phyloP scores from a whole-genome alignment of 169 alveolate genomes.

The Perkinsus olseni region DNA sequence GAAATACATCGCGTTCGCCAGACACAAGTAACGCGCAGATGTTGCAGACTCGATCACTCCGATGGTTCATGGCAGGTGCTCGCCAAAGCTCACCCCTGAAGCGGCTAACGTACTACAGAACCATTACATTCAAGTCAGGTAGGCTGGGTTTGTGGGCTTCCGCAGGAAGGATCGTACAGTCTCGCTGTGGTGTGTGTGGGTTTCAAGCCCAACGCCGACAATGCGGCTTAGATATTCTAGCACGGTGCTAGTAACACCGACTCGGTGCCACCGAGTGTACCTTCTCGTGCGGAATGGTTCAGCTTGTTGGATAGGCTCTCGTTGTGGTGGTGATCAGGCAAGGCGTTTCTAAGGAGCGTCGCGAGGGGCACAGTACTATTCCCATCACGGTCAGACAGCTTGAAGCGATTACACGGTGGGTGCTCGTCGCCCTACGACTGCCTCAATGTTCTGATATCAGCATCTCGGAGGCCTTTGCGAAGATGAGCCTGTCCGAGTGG shows the following conservation, averaged over 20 bases:
- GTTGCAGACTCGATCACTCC: neutral
- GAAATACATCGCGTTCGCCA: constrained; percentile 75
- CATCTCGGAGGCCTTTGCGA: neutral
- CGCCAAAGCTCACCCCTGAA: constrained; percentile 88
- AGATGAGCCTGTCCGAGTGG: neutral
- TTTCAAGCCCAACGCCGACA: too few species aligned
- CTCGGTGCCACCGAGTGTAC: too few species aligned
- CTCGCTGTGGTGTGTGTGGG: too few species aligned
- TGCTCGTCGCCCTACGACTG: neutral
- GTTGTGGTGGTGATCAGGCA: neutral
- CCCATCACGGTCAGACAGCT: constrained; percentile 98
- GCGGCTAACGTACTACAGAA: constrained; percentile 86
- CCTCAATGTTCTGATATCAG: neutral
- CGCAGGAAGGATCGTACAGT: too few species aligned
- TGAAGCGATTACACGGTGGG: constrained; percentile 90
- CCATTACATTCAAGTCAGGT: constrained; percentile 88
- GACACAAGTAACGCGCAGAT: constrained; percentile 51
- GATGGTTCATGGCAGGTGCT: neutral
- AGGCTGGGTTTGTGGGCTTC: neutral
- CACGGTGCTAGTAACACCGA: too few species aligned
- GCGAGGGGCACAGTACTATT: constrained; percentile 40
- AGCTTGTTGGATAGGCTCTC: neutral
- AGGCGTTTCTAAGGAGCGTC: neutral
- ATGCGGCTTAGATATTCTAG: too few species aligned
- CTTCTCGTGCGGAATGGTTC: too few species aligned